Evolutionary conservation across 352 stramenopile species (phyloP), one percentile per base, ranked within the genome.

Genomic region (Phytophthora tentaculata): DNA sequence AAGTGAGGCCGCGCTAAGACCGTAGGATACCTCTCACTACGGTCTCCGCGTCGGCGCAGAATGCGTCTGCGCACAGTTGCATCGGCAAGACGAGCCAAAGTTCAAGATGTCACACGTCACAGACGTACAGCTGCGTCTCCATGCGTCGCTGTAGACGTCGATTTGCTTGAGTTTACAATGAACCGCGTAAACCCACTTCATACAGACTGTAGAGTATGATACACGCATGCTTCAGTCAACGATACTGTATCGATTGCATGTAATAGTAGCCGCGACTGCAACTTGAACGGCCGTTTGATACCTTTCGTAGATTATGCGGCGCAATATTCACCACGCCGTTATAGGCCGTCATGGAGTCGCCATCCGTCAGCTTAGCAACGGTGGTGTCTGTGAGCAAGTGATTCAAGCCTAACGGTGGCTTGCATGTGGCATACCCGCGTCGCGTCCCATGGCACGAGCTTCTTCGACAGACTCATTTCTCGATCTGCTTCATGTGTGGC

Each of bases 401-500:
- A 19, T 45, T 45, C 39, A 45, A 5, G 43, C 7, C 20, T 51
- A 51, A 51, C 44, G 44, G 44, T n/a, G n/a, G n/a, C n/a, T n/a
- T n/a, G n/a, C n/a, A n/a, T 51, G 41, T 48, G 41, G 20, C 44
- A n/a, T 51, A 24, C 4, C 3, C 39, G 22, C 20, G 52, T 43
- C 61, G 61, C 29, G 61, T 68, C 61, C 52, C 61, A 68, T 54
- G 20, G 6, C 19, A 37, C 20, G 16, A 4, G 9, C 2, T 14
- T 29, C 16, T 45, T 16, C 12, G 12, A 2, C 14, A 22, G 6
- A 9, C 20, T 58, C 62, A 69, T 47, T 64, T 35, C 5, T 6
- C 9, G 55, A 69, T 17, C 24, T 14, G 32, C 23, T 9, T 4
- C 28, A 65, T 73, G 65, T 68, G 61, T 17, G 37, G 57, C 10